phyloP scores from a whole-genome alignment of 164 flowering plant genomes.

The Amborella trichopoda region DNA sequence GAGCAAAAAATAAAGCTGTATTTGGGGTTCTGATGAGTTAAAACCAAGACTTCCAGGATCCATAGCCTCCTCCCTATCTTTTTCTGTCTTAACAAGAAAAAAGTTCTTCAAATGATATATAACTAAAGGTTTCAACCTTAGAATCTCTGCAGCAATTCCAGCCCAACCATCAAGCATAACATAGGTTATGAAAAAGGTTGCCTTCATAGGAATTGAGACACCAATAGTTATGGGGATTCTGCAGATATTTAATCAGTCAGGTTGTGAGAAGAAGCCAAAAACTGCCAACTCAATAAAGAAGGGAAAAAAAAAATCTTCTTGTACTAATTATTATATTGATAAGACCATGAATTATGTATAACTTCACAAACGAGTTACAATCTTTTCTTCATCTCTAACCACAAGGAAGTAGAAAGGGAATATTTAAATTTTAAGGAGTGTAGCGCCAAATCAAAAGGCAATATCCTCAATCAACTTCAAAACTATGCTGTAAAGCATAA shows the following conservation, averaged over 20 bases:
- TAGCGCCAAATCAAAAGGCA: too few species aligned
- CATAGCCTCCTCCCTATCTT: constrained; percentile 85
- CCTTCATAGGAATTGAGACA: constrained; percentile 91
- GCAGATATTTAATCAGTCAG: constrained; percentile 15
- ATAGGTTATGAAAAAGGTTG: constrained; percentile 88
- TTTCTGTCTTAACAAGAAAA: constrained; percentile 78
- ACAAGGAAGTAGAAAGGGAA: too few species aligned
- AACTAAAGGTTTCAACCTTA: constrained; percentile 63
- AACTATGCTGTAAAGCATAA: too few species aligned
- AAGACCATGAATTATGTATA: too few species aligned
- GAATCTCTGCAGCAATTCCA: constrained; percentile 78
- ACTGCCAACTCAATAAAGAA: too few species aligned
- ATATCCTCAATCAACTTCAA: too few species aligned
- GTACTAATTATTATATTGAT: too few species aligned
- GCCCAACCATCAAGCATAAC: constrained; percentile 99
- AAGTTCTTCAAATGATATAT: constrained; percentile 64
- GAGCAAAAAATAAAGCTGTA: constrained; percentile 81
- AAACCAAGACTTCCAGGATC: constrained; percentile 85
- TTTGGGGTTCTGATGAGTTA: constrained; percentile 69
- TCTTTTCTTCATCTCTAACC: too few species aligned
- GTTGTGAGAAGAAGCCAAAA: too few species aligned
- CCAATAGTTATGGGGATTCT: constrained; percentile 97
- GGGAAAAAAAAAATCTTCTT: too few species aligned
- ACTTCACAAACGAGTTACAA: too few species aligned
- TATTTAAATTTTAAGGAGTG: too few species aligned